A percentile compares a stretch with the other conserved stretches of the same genome.
These are phyloP conservation scores for Sclerotinia trifoliorum DNA, from an alignment of 2,329 filamentous ascomycete species.

Conservation along the genomic window DNA sequence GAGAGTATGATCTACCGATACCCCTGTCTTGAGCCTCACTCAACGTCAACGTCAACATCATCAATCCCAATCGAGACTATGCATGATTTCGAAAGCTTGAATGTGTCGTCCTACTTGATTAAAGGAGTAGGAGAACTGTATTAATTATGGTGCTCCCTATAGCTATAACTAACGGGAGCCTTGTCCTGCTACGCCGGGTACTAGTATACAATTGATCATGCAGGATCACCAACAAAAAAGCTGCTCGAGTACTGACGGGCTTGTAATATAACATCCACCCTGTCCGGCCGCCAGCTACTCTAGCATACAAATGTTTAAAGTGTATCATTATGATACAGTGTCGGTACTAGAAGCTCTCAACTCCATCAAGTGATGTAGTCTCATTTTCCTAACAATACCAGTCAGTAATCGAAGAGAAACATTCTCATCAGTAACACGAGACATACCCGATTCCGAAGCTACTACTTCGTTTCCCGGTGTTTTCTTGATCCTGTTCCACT, in stretches of 20 bases:
- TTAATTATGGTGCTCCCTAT: not conserved
- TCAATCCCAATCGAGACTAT: not conserved
- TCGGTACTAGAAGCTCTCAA: not conserved
- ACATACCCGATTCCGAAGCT: not conserved
- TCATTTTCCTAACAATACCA: not conserved
- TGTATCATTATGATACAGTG: not conserved
- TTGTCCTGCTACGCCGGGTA: not conserved
- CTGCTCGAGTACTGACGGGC: not conserved
- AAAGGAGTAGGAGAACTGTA: no score
- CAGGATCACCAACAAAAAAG: not conserved
- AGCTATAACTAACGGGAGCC: not conserved
- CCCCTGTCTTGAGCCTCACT: constrained; percentile 4
- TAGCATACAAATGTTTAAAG: not conserved
- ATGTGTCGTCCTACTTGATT: no score
- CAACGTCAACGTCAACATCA: not conserved
- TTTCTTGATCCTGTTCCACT: not conserved
- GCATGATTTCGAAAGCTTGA: not conserved
- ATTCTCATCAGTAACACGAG: not conserved
- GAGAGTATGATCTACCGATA: not conserved
- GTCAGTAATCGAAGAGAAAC: not conserved
- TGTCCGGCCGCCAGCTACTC: not conserved
- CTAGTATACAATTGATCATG: not conserved
- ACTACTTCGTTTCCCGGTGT: not conserved
- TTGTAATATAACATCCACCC: not conserved
- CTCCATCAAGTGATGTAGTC: not conserved